A percentile compares a stretch with the other conserved stretches of the same genome.
Evolutionary conservation across 768 basidiomycete genomes (phyloP).

Genomic region (Phylloporus arenicola): DNA sequence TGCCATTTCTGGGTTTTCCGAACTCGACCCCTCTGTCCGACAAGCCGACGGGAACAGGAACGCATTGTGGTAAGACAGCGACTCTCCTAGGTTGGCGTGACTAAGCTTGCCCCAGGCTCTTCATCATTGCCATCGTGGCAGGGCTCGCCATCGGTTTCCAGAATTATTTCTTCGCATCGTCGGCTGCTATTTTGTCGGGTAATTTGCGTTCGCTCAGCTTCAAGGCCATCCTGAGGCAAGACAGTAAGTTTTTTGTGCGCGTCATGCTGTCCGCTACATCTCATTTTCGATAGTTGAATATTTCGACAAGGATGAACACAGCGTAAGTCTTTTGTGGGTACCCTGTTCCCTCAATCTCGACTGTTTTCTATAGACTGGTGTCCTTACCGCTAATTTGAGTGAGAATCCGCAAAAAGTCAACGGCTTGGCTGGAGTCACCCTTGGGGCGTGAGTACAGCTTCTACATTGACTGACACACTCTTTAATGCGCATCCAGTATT

Average conservation of each 20-base stretch:
- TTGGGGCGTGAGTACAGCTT: conserved; percentile 56
- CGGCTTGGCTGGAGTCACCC: conserved; percentile 81
- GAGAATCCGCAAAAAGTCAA: conserved; percentile 88
- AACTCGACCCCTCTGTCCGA: conserved; percentile 34
- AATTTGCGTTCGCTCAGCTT: too few species aligned
- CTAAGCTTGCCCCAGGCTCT: too few species aligned
- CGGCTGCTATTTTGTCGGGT: too few species aligned
- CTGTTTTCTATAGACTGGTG: conserved; percentile 52
- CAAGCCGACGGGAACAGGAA: too few species aligned
- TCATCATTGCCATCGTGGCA: too few species aligned
- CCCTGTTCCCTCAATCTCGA: neutral
- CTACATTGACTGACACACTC: neutral
- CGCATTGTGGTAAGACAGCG: too few species aligned
- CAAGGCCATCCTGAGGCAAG: conserved; percentile 31
- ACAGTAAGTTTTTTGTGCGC: too few species aligned
- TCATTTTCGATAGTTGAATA: conserved; percentile 53
- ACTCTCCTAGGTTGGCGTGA: conserved; percentile 1
- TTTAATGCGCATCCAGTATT: conserved; percentile 42
- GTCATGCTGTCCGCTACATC: neutral
- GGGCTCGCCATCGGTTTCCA: too few species aligned
- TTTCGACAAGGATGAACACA: conserved; percentile 86
- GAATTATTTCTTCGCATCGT: too few species aligned
- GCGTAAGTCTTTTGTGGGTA: conserved; percentile 35
- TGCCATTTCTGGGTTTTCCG: conserved; percentile 55
- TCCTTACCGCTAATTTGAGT: conserved; percentile 70